phyloP scores from a whole-genome alignment of 2,329 filamentous ascomycete species.

The Colletotrichum camelliae region DNA sequence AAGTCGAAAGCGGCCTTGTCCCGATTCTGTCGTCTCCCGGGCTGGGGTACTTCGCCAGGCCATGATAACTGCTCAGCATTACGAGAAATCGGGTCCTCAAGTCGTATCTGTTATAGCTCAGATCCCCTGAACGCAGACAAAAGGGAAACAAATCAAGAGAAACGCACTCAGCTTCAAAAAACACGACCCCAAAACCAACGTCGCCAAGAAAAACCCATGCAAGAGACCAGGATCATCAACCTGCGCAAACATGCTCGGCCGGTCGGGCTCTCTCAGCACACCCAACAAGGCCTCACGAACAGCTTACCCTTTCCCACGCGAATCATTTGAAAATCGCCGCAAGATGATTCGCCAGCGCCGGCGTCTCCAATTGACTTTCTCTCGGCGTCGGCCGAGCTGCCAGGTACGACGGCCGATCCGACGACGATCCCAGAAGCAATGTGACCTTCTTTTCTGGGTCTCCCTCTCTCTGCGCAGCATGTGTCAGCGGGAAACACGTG shows the following conservation, averaged over 20 bases:
- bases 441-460: conserved; percentile 11
- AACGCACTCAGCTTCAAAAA: background rate
- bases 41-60: background rate
- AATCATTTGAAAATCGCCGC: background rate
- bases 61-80: background rate
- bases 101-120: background rate
- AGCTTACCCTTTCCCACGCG: background rate
- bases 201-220: background rate
- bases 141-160: background rate
- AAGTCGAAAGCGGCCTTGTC: background rate
- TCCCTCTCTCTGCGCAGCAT: background rate
- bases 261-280: background rate
- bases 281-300: background rate
- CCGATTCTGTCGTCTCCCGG: background rate
- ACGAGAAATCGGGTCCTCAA: background rate
- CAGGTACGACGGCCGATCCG: background rate
- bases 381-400: background rate
- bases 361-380: background rate
- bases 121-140: background rate
- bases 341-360: background rate
- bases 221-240: background rate
- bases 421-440: conserved; percentile 7
- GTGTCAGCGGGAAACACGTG: background rate
- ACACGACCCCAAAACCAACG: background rate
- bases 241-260: conserved; percentile 9